These are phyloP conservation scores for Chlorella sp. DNA, from an alignment of 139 green algal species.

Conservation along the genomic window DNA sequence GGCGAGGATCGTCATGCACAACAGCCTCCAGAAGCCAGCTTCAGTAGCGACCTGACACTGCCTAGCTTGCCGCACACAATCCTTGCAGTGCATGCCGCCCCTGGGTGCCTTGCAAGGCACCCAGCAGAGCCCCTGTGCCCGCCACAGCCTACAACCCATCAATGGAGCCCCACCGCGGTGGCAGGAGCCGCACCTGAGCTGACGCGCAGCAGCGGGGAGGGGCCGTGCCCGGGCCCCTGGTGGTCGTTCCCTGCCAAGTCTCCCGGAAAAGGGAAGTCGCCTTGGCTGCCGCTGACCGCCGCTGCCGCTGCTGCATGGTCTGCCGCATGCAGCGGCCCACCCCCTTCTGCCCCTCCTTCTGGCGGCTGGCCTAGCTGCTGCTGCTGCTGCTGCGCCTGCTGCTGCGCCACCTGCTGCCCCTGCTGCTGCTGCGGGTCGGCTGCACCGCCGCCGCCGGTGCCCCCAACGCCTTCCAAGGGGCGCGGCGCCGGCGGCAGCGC, in stretches of 20 bases:
- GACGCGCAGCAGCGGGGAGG: slow-evolving; percentile 2
- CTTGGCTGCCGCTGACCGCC: slow-evolving; percentile 3
- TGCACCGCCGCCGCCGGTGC: not conserved
- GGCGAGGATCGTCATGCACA: no score
- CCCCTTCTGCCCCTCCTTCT: not conserved
- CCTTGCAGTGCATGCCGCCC: no score
- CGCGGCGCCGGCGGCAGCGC: not conserved
- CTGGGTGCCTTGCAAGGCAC: not conserved
- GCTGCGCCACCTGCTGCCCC: not conserved
- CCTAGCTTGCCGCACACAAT: no score
- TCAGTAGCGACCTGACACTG: no score
- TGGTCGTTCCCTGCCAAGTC: slow-evolving; percentile 11
- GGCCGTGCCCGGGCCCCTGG: not conserved
- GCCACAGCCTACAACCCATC: not conserved
- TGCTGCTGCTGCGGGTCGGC: not conserved
- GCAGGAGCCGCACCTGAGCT: not conserved
- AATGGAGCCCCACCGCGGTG: not conserved
- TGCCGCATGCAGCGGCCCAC: not conserved
- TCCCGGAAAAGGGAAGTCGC: not conserved
- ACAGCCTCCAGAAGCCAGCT: no score
- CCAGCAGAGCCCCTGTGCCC: no score
- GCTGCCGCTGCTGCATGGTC: not conserved
- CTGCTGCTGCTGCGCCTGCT: not conserved
- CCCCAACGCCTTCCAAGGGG: not conserved
- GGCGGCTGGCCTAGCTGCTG: not conserved